Percentiles rank a stretch among this genome's conserved stretches.
Evolutionary conservation across 441 rosid species (phyloP).

Genomic region (Pelargonium citronellum): DNA sequence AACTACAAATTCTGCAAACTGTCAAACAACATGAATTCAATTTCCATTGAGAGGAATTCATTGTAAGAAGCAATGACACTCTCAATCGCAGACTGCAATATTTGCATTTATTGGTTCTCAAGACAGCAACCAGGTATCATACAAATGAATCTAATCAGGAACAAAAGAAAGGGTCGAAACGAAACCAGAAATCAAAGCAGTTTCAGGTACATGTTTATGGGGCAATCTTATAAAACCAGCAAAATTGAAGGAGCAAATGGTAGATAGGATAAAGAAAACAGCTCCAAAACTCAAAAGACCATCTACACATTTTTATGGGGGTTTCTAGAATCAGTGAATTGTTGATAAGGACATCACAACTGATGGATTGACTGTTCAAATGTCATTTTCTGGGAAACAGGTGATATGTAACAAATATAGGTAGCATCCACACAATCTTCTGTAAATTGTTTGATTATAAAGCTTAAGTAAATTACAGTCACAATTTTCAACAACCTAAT

Average conservation of each 20-base stretch:
- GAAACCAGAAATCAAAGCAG: not conserved
- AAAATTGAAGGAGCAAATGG: not conserved
- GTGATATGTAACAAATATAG: not conserved
- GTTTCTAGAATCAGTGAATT: not conserved
- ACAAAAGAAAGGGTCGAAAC: not conserved
- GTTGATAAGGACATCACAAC: not conserved
- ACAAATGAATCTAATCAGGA: not conserved
- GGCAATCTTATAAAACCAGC: not conserved
- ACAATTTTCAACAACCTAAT: constrained; percentile 7
- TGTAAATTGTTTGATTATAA: not conserved
- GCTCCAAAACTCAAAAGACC: not conserved
- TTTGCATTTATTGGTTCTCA: not conserved
- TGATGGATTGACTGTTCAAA: not conserved
- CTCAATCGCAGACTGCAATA: not conserved
- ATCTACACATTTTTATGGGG: not conserved
- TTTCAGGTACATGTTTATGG: not conserved
- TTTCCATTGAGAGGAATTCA: not conserved
- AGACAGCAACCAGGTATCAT: not conserved
- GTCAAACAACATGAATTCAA: constrained; percentile 4
- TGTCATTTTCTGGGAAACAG: not conserved
- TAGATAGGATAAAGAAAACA: not conserved
- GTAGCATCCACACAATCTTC: not conserved
- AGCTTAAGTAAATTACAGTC: not conserved
- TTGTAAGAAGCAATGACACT: constrained; percentile 9
- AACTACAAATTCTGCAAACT: constrained; percentile 12